Conservation (phyloP, 2,329 filamentous ascomycete species). For the Fusarium anthophilum region DNA sequence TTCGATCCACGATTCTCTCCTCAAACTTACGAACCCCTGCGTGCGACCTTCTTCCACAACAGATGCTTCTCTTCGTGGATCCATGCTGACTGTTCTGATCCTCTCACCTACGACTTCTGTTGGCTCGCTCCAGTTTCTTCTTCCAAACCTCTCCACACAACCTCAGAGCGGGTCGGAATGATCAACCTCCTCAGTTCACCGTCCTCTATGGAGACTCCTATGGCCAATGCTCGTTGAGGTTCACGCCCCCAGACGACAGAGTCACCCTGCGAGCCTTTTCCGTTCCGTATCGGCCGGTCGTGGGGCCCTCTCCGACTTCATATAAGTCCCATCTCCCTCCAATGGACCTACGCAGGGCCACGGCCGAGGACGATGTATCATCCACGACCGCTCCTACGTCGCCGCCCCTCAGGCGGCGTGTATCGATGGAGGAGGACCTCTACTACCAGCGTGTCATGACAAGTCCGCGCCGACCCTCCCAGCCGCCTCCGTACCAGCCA, state of each 20-base stretch:
- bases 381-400: constrained; percentile 44
- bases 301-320: constrained; percentile 33
- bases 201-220: constrained; percentile 49
- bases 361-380: constrained; percentile 47
- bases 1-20: constrained; percentile 32
- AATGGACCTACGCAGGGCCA: constrained; percentile 48
- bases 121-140: constrained; percentile 38
- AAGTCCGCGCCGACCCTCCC: constrained; percentile 54
- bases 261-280: constrained; percentile 32
- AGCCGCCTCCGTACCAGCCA: constrained; percentile 58
- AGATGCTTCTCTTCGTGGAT: constrained; percentile 35
- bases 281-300: constrained; percentile 36
- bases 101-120: constrained; percentile 35
- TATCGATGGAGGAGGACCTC: constrained; percentile 66
- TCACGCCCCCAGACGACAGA: constrained; percentile 39
- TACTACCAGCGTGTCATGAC: constrained; percentile 64
- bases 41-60: constrained; percentile 37
- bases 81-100: constrained; percentile 41
- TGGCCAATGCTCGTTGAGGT: constrained; percentile 41
- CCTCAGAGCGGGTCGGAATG: constrained; percentile 51
- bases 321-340: constrained; percentile 41
- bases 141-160: constrained; percentile 44
- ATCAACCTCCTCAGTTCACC: constrained; percentile 43
- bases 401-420: constrained; percentile 55
- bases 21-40: constrained; percentile 33